These are phyloP conservation scores for Termitomyces sp. DNA, from an alignment of 768 basidiomycete species.

Conservation along the genomic window DNA sequence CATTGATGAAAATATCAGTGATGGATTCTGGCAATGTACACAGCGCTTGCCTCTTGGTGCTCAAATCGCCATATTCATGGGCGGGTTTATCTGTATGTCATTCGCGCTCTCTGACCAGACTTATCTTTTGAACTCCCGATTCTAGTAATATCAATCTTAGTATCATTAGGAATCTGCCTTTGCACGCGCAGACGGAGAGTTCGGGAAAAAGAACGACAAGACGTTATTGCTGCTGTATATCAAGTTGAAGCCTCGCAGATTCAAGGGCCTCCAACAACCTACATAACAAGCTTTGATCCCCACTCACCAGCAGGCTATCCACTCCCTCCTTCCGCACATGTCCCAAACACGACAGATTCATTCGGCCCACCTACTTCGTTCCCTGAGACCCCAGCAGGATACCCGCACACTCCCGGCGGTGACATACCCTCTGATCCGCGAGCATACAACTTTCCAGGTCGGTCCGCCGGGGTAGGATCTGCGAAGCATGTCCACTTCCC, in stretches of 20 bases:
- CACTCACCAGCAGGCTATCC: no score
- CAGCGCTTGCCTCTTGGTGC: slow-evolving; percentile 13
- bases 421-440: slow-evolving; percentile 5
- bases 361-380: slow-evolving; percentile 1
- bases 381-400: no score
- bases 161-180: slow-evolving; percentile 12
- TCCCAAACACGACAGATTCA: slow-evolving; percentile 5
- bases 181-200: slow-evolving; percentile 9
- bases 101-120: background rate
- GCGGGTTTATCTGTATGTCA: slow-evolving; percentile 12
- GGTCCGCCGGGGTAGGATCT: no score
- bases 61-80: slow-evolving; percentile 15
- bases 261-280: no score
- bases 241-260: slow-evolving; percentile 19
- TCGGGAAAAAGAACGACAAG: slow-evolving; percentile 6
- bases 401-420: slow-evolving; percentile 11
- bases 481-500: no score
- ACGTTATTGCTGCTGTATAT: no score
- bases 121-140: background rate
- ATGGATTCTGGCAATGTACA: slow-evolving; percentile 16
- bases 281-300: no score
- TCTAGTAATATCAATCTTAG: slow-evolving; percentile 8
- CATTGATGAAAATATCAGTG: slow-evolving; percentile 2
- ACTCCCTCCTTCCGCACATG: no score
- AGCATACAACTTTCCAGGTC: no score